Evolutionary conservation across 768 basidiomycete genomes (phyloP), one percentile per base, ranked within the genome.

Genomic region (Leccinum subgranulosum): DNA sequence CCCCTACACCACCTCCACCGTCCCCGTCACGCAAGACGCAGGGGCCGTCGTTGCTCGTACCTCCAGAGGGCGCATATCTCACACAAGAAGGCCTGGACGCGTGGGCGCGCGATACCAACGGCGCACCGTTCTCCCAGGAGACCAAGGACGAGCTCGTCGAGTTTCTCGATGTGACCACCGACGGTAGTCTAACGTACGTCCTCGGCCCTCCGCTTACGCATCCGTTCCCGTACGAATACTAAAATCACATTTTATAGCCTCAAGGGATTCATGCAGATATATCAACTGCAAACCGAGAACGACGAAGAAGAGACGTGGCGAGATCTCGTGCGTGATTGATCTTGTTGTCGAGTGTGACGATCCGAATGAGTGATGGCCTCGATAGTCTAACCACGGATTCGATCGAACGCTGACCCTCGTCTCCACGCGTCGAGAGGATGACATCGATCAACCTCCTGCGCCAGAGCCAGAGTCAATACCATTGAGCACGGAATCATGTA

Each of bases 221-320:
- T 19, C 41, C 12, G 36, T 12, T 23, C 49, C 31, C 41, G 6
- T 28, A 19, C 25, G 15, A 12, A 52, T 34, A 25, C 2, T 25
- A 15, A 33, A 51, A 5, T 55, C 28, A 23, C 47, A 2, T 19
- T 23, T 15, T 45, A 15, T 51, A 92, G 90, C 17, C 84, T 90
- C 67, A 86, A 86, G 67, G 90, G 90, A 2, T 92, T 93, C 66
- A 67, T 90, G 68, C 88, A 92, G 68, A 83, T 92, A 54, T 92
- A 92, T 66, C 87, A 90, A 64, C 73, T 92, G n/a, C 91, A 93
- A 69, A 90, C 88, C 1, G 87, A 90, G 63, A 88, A 84, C 60
- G 90, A 92, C 60, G 88, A 90, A 62, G 85, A 85, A 69, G 88
- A 93, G 73, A 93, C 90, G 8, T 92, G 88, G 89, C 78, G 81